Evolutionary conservation across 2,329 filamentous ascomycete species (phyloP), one percentile per base, ranked within the genome.

Genomic region (Cryphonectria naterciae): DNA sequence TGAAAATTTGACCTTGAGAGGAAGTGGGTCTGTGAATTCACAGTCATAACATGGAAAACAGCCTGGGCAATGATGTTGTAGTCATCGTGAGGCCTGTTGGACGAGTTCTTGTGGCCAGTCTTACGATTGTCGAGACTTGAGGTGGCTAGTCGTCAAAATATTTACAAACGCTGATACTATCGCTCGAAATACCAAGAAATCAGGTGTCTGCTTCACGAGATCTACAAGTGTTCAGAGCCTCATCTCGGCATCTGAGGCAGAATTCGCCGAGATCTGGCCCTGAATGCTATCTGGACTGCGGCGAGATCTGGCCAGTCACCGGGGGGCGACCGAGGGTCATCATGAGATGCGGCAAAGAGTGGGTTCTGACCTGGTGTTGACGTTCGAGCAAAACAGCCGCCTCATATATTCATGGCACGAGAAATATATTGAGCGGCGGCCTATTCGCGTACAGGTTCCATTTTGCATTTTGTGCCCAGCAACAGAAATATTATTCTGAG

Each of bases 301-400:
- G 28, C 54, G 25, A 58, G 25, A 58, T 58, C 64, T 65, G 46
- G 64, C 5, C 46, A 54, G 46, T n/a, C 25, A 11, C 43, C 64
- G 64, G 64, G 46, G 41, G 46, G 28, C 64, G n/a, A 37, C 64
- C 64, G 64, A 65, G 28, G 43, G 19, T 49, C 35, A 32, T 49
- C 35, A 37, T 32, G 64, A n/a, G 32, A 65, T 25, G 32, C 19
- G 32, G 54, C 54, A 17, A 49, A 37, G 32, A 49, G 64, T 65
- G 62, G 62, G 32, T 65, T 65, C 25, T 65, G 39, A 43, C 19
- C 39, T 65, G 58, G 58, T 61, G 32, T 35, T n/a, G 35, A 61
- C 32, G 35, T 61, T 39, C 19, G 32, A 61, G 58, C 3, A 37
- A 39, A 13, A 39, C 22, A 32, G 2, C 6, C 13, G 32, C 54